Evolutionary conservation across 2,329 filamentous ascomycete species (phyloP).

Genomic region (Hysterium pulicare): DNA sequence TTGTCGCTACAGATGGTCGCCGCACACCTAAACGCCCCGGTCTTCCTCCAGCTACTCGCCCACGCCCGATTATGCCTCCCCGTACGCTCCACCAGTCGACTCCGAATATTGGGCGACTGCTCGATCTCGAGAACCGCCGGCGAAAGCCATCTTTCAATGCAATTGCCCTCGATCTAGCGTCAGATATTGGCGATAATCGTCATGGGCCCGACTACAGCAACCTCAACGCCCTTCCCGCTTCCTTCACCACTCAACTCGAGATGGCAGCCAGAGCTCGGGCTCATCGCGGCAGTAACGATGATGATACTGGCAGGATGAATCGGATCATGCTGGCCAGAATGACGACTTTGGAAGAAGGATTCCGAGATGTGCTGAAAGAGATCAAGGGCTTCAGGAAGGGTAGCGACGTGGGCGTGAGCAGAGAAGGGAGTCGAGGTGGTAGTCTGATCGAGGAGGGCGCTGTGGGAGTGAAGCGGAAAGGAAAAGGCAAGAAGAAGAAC

Average conservation of each 20-base stretch:
- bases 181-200: conserved; percentile 64
- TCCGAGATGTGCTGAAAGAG: conserved; percentile 80
- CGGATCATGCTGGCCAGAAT: conserved; percentile 82
- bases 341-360: conserved; percentile 89
- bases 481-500: neutral
- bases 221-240: conserved; percentile 64
- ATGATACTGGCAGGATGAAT: conserved; percentile 47
- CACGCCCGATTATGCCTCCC: conserved; percentile 33
- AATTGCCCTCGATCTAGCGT: conserved; percentile 63
- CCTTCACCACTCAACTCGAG: conserved; percentile 68
- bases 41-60: conserved; percentile 25
- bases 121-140: conserved; percentile 46
- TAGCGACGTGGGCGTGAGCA: conserved; percentile 14
- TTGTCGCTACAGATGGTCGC: conserved; percentile 22
- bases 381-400: conserved; percentile 61
- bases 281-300: conserved; percentile 25
- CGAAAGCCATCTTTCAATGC: conserved; percentile 63
- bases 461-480: neutral
- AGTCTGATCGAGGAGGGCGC: neutral
- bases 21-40: conserved; percentile 44
- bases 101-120: conserved; percentile 54
- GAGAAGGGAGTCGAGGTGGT: neutral
- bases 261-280: conserved; percentile 30
- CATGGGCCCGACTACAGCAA: conserved; percentile 60
- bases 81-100: conserved; percentile 58